These are phyloP conservation scores for Penicillium sp. DNA, from an alignment of 2,329 filamentous ascomycete species.

Conservation along the genomic window DNA sequence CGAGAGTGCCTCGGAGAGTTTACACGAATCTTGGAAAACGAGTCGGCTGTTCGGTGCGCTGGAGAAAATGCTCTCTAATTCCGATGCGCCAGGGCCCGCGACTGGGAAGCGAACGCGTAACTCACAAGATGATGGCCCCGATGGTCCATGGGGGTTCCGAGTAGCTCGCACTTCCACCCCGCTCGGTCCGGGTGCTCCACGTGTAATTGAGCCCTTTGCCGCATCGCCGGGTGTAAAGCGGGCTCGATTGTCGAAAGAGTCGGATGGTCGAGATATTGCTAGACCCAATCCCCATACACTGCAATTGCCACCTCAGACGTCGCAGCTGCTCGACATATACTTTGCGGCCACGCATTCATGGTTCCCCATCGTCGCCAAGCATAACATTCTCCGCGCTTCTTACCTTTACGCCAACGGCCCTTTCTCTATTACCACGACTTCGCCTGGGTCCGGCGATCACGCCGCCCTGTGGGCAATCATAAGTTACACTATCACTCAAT, in stretches of 20 bases:
- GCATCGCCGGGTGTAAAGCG: conserved; percentile 28
- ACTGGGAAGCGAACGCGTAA: conserved; percentile 38
- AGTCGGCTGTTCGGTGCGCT: conserved; percentile 40
- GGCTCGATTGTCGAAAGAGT: conserved; percentile 24
- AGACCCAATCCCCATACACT: conserved; percentile 17
- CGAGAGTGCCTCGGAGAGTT: conserved; percentile 40
- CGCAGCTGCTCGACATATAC: conserved; percentile 55
- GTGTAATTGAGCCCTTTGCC: conserved; percentile 27
- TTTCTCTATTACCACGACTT: conserved; percentile 27
- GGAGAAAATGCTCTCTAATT: conserved; percentile 42
- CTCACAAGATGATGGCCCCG: conserved; percentile 23
- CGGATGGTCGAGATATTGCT: conserved; percentile 7
- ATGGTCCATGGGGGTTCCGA: conserved; percentile 33
- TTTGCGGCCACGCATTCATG: conserved; percentile 59
- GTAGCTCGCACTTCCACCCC: conserved; percentile 29
- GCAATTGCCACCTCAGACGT: conserved; percentile 50
- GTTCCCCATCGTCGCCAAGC: conserved; percentile 60
- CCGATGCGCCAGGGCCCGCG: conserved; percentile 23
- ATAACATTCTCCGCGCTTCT: conserved; percentile 55
- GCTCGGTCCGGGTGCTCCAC: conserved; percentile 30
- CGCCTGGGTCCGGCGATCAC: conserved; percentile 41
- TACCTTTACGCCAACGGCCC: conserved; percentile 53
- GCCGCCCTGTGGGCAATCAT: conserved; percentile 46
- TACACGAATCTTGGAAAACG: conserved; percentile 47
- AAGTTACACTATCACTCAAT: conserved; percentile 42